phyloP scores from a whole-genome alignment of 2,329 filamentous ascomycete genomes.

The Microcyclospora tardicrescens region DNA sequence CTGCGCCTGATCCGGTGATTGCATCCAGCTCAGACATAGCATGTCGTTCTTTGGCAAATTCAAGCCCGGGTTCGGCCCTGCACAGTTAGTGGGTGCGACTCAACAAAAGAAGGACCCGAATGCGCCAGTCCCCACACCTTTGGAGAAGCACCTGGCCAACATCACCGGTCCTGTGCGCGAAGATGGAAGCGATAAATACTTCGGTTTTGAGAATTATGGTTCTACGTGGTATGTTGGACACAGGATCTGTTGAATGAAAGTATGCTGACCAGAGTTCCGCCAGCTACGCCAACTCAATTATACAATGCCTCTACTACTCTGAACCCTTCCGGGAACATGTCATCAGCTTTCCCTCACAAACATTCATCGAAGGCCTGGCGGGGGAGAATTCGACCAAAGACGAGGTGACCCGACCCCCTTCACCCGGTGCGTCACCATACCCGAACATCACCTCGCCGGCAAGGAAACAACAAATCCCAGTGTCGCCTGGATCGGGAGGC shows the following conservation, averaged over 20 bases:
- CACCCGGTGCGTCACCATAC: slow-evolving; percentile 22
- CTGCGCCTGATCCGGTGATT: too few species aligned
- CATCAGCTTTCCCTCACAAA: slow-evolving; percentile 71
- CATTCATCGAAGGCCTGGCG: slow-evolving; percentile 52
- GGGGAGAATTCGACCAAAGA: slow-evolving; percentile 36
- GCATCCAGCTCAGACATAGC: not conserved
- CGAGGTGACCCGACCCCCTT: slow-evolving; percentile 1
- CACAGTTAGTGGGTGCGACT: slow-evolving; percentile 31
- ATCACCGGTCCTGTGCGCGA: slow-evolving; percentile 53
- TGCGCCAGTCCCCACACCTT: slow-evolving; percentile 42
- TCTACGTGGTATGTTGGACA: slow-evolving; percentile 69
- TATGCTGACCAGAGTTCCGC: slow-evolving; percentile 4
- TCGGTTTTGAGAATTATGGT: slow-evolving; percentile 85
- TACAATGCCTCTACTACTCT: slow-evolving; percentile 94
- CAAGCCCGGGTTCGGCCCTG: slow-evolving; percentile 36
- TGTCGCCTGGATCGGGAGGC: slow-evolving; percentile 42
- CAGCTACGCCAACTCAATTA: slow-evolving; percentile 96
- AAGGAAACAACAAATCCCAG: slow-evolving; percentile 40
- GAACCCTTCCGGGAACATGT: slow-evolving; percentile 87
- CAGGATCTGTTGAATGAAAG: not conserved
- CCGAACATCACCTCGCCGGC: slow-evolving; percentile 21
- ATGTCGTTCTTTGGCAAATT: slow-evolving; percentile 45
- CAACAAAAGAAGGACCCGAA: slow-evolving; percentile 48
- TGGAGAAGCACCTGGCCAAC: slow-evolving; percentile 67
- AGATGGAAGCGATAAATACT: not conserved